Conservation (phyloP, 2,329 filamentous ascomycete species). For the Xylariaceae sp. region DNA sequence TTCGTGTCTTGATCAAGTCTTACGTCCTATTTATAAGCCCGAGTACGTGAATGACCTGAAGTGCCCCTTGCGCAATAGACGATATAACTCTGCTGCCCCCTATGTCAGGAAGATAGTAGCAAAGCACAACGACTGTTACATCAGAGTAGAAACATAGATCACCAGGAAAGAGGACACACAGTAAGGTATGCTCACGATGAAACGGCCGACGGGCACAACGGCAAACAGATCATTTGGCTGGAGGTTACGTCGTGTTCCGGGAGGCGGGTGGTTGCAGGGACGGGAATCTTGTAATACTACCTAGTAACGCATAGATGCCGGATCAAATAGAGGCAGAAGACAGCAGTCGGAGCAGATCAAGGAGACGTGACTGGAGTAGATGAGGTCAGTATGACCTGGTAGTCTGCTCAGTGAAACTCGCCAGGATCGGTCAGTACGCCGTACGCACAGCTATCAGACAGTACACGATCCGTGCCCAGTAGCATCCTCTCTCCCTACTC, state of each 20-base stretch:
- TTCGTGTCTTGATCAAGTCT: neutral
- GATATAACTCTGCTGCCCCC: neutral
- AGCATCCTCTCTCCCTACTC: neutral
- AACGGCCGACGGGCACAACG: constrained; percentile 11
- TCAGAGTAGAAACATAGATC: neutral
- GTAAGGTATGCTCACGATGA: constrained; percentile 2
- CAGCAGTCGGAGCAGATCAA: neutral
- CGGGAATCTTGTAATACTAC: neutral
- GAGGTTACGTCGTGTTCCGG: constrained; percentile 17
- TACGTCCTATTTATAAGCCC: neutral
- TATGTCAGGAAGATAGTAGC: neutral
- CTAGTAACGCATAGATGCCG: neutral
- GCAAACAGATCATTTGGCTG: constrained; percentile 23
- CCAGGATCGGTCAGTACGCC: too few relatives aligned
- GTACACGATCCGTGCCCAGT: neutral
- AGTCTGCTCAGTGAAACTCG: too few relatives aligned
- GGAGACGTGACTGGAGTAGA: too few relatives aligned
- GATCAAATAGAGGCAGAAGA: neutral
- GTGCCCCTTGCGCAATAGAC: neutral
- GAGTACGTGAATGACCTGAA: neutral
- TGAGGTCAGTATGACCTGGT: too few relatives aligned
- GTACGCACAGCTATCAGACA: neutral
- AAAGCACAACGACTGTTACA: neutral
- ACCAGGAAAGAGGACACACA: neutral
- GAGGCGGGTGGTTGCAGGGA: constrained; percentile 22